Base-by-base conservation (phyloP, 108 stramenopile species). In the Aurantiochytrium sp. region DNA sequence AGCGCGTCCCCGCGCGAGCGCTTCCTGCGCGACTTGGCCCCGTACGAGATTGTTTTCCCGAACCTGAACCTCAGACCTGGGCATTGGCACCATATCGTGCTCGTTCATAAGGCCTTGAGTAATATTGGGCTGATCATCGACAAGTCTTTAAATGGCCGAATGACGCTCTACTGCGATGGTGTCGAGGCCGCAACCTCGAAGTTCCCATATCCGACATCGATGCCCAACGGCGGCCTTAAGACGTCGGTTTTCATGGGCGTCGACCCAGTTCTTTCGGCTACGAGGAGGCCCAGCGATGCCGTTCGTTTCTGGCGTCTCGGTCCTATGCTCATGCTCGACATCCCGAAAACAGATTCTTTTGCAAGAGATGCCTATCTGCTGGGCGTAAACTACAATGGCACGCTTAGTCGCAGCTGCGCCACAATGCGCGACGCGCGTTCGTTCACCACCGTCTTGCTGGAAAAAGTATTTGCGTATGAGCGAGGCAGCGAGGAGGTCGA, bases 241-340 rank as follows among this genome's bases (percentile, higher is more conserved):
- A 83, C 76, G 25, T 83, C 76, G 1, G 76, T 83, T 6, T 83
- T 83, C 49, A 53, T 83, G 49, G 76, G 76, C n/a, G 51, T 83
- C 25, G 76, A 83, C 49, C 76, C 76, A 12, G 51, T 83, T 12
- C 43, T 53, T 1, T 53, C 76, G 19, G 76, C 51, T 0, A 83
- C 76, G 49, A 12, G 76, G 6, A 10, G 76, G 51, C 51, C 76
- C n/a, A 83, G 51, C 28, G 49, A 83, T 12, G 25, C 49, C 6
- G 76, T 83, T 55, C 76, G 76, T 6, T 83, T 83, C 51, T 83
- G 76, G 76, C 45, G 76, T n/a, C 51, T 83, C 23, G 76, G 76
- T 12, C 76, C 76, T 4, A 83, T 83, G 45, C 76, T 53, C 12
- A 47, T 83, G 45, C 51, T 83, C 45, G 76, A 83, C 76, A 47